Base-by-base conservation (phyloP, 108 stramenopile species). In the Bacterosira constricta region DNA sequence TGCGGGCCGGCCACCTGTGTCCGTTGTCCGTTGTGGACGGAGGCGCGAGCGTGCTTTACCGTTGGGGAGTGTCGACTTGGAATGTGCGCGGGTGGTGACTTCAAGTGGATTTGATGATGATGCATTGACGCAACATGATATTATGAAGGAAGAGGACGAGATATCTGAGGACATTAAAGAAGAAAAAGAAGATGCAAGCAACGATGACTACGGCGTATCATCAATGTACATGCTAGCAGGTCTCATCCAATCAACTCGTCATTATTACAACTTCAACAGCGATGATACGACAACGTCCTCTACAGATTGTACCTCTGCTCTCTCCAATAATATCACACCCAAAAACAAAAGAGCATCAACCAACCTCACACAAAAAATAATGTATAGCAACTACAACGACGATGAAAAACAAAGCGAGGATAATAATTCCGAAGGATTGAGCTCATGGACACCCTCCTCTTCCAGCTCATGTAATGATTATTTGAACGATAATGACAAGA, bases 371-470 rank as follows among this genome's bases (percentile, higher is more conserved):
- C 6, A 5, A 30, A 11, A 36, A 30, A 23, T 18, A 6, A 31
- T 36, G 30, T 10, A 17, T 41, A 31, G 10, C 32, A 25, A 63
- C 26, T 23, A 56, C 18, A 17, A 49, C n/a, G 29, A 26, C 12
- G 59, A 62, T 6, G 37, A 63, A 30, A 56, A 56, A 6, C 46
- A 35, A 17, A 51, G 68, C 32, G 17, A 66, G 4, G 64, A 64
- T 17, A 46, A 26, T 13, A 31, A 56, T 6, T 63, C 32, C 27
- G 66, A 60, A 15, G 76, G 37, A 15, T 18, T 69, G 27, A 63
- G 67, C 15, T 69, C 76, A 23, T 77, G 76, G 76, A 49, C 67
- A 3, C 62, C 76, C 21, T 41, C 42, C 5, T 64, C 62, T 23
- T 46, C 39, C 6, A 39, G 51, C 10, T 52, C 51, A 27, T 29